Base-by-base conservation (phyloP, 495 filamentous ascomycete genomes). In the Penicillium herquei region DNA sequence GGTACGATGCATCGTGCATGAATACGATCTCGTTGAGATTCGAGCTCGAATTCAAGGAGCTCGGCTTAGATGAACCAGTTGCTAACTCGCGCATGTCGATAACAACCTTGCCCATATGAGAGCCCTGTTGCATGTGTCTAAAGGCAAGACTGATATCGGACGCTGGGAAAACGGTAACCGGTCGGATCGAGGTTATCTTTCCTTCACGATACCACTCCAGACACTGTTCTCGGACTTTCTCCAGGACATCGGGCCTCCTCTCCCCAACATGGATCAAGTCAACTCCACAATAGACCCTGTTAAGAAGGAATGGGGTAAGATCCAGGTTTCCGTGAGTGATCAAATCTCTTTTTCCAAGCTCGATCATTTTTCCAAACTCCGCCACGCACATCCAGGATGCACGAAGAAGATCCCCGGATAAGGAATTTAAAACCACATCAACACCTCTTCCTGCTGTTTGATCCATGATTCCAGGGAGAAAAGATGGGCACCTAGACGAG, bases 111-210 rank as follows among this genome's bases (percentile, higher is more conserved):
- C 72, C 61, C 39, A 75, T 64, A 64, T 68, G 60, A 31, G 57
- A 33, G 1, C 78, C 78, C 0, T 58, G 67, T 40, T 81, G 78
- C 73, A 82, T 74, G 21, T 68, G 64, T 0, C 76, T 65, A 49
- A 84, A 81, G 3, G 80, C 78, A 14, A 67, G 66, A 49, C 74
- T 66, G 42, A 80, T 55, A 6, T 78, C 58, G 68, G 54, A 73
- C 68, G 60, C 73, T 45, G 58, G 72, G 39, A 65, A 73, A 49
- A 73, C 40, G 56, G 35, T 78, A 1, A 75, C 62, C 6, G 77
- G 75, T 6, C 57, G 54, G 11, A 76, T 70, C 1, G 73, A 68
- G 12, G 61, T 49, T 3, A 75, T 32, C 6, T 39, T 41, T 0
- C 44, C 52, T 32, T 47, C 10, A 7, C 17, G 12, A 33, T 18